Evolutionary conservation across 495 filamentous ascomycete genomes (phyloP), one percentile per base, ranked within the genome.

Genomic region (Trichocladium antarcticum): DNA sequence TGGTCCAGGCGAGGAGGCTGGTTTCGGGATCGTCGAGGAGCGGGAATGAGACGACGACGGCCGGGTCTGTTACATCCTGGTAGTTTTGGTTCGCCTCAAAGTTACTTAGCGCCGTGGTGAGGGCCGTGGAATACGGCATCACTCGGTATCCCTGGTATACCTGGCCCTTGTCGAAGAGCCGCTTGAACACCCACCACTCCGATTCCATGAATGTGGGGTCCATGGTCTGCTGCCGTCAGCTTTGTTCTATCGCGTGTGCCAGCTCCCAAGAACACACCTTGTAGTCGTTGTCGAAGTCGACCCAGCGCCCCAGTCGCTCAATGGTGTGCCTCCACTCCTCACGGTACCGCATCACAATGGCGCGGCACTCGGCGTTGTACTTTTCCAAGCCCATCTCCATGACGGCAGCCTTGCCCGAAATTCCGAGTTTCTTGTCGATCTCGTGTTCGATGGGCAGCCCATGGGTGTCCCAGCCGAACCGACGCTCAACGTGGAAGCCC

Each of bases 201-300:
- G 85, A 86, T 68, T 95, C 90, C 90, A 97, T 97, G 69, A 90
- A 97, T n/a, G 68, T 77, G 1, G 82, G 71, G 65, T 97, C 83
- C 88, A 95, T 94, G 12, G 87, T 93, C 83, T 87, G 63, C 20
- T 8, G 8, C 16, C 55, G 57, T 56, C 37, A 47, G 57, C 11
- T 6, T 14, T 11, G 10, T 21, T 11, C 11, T 19, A 5, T n/a
- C 1, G 8, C 7, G 4, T 1, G 3, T n/a, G 1, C 1, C 15
- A 17, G 1, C 27, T n/a, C 2, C 3, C 12, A 6, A 10, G 12
- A 28, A 45, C 67, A 46, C 50, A 83, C 83, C 81, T 96, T 96
- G 74, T 96, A 96, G 60, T 95, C 89, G 59, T 94, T 92, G 67
- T 97, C 93, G 51, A 97, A 95, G 68, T 98, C 93, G 57, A 97